These are phyloP conservation scores for Ilex asprella DNA, from an alignment of 257 asterid species.

Conservation along the genomic window DNA sequence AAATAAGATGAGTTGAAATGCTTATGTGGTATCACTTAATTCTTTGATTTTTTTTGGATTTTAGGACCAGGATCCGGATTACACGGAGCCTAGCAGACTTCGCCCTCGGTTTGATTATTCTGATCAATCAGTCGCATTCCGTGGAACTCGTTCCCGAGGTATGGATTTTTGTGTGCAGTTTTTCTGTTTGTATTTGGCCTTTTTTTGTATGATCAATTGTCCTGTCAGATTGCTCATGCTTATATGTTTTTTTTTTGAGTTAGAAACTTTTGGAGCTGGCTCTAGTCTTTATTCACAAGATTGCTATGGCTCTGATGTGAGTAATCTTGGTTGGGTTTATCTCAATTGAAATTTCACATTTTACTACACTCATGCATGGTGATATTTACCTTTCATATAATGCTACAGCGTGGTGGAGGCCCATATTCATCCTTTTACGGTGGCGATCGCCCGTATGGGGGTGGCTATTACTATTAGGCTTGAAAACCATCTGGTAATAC, in stretches of 20 bases:
- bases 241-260: slow-evolving; percentile 4
- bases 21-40: not conserved
- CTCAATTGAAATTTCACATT: not conserved
- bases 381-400: slow-evolving; percentile 13
- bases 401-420: slow-evolving; percentile 36
- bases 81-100: slow-evolving; percentile 39
- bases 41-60: slow-evolving; percentile 1
- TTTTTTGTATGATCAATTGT: slow-evolving; percentile 1
- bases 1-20: not conserved
- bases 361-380: slow-evolving; percentile 4
- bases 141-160: slow-evolving; percentile 35
- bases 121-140: slow-evolving; percentile 31
- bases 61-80: slow-evolving; percentile 42
- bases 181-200: slow-evolving; percentile 10
- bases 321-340: slow-evolving; percentile 20
- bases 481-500: slow-evolving; percentile 27
- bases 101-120: slow-evolving; percentile 43
- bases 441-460: slow-evolving; percentile 35
- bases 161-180: slow-evolving; percentile 10
- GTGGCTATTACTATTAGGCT: slow-evolving; percentile 40
- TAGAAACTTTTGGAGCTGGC: slow-evolving; percentile 35
- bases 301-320: slow-evolving; percentile 41
- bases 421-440: slow-evolving; percentile 29
- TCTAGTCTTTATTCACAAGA: slow-evolving; percentile 29
- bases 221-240: not conserved